phyloP scores from a whole-genome alignment of 768 basidiomycete genomes.

The Tylopilus intermedius region DNA sequence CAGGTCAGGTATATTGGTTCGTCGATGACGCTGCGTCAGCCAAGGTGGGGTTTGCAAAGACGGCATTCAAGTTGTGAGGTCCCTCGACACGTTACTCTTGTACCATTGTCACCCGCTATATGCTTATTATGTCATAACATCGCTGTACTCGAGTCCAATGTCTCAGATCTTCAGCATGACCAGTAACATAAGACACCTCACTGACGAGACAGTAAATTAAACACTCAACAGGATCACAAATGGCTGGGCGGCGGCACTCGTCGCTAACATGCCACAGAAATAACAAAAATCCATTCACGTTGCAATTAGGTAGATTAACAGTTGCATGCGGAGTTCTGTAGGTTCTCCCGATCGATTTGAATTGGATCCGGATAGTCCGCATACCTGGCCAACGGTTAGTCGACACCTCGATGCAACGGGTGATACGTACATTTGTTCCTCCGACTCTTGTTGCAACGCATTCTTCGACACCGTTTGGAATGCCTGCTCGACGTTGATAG shows the following conservation, averaged over 20 bases:
- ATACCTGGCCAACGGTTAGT: slow-evolving; percentile 54
- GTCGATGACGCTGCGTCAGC: slow-evolving; percentile 78
- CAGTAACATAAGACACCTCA: slow-evolving; percentile 24
- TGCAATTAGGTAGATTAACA: slow-evolving; percentile 47
- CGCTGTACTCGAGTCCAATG: slow-evolving; percentile 7
- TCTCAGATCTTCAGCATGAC: slow-evolving; percentile 9
- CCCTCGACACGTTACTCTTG: slow-evolving; percentile 14
- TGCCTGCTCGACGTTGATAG: slow-evolving; percentile 99
- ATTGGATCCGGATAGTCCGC: slow-evolving; percentile 99
- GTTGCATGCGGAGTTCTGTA: slow-evolving; percentile 88
- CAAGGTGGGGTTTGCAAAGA: slow-evolving; percentile 54
- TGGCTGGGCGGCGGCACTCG: slow-evolving; percentile 25
- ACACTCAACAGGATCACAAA: slow-evolving; percentile 31
- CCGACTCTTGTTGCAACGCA: slow-evolving; percentile 93
- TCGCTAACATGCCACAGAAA: slow-evolving; percentile 24
- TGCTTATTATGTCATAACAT: slow-evolving; percentile 16
- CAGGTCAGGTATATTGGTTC: slow-evolving; percentile 93
- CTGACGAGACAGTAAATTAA: slow-evolving; percentile 27
- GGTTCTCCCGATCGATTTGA: slow-evolving; percentile 88
- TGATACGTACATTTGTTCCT: slow-evolving; percentile 79
- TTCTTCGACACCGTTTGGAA: slow-evolving; percentile 99
- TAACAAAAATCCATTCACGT: slow-evolving; percentile 21
- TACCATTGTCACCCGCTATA: slow-evolving; percentile 11
- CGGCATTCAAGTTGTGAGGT: slow-evolving; percentile 50
- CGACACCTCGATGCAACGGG: slow-evolving; percentile 8